Evolutionary conservation across 225 moss, liverwort and hornwort genomes (phyloP), one percentile per base, ranked within the genome.

Genomic region (Marchantia polymorpha): DNA sequence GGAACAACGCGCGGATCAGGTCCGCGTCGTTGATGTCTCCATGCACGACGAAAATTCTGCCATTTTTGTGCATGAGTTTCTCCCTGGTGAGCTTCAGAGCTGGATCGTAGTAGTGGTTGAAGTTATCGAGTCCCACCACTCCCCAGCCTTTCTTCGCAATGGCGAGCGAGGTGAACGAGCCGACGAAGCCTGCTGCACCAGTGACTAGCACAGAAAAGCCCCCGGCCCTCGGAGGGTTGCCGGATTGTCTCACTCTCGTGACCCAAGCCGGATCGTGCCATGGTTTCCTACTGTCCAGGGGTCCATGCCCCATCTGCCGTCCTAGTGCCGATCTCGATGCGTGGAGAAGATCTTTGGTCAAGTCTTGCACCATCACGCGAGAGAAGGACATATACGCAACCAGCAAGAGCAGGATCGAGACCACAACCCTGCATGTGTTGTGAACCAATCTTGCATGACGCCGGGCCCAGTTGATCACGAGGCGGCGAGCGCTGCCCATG

Each of bases 91-190:
- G 72, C 78, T 86, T 83, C 25, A 86, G 73, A 22, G 66, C 0
- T 4, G 72, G 64, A 61, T 83, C 81, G 27, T 59, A 68, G 26
- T 29, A 22, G 58, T 68, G 72, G 69, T 74, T 79, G 61, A 77
- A 74, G 30, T 86, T 86, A 48, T 86, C 86, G 3, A 86, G n/a
- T 49, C 86, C 86, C 6, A 86, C 83, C 6, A 86, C 83, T 31
- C 86, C 86, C 73, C 83, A 83, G 22, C 86, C 86, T 51, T 83
- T 81, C 26, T 69, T 68, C 68, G 39, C 78, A 51, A 83, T 52
- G 46, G 86, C 83, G 25, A 78, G 50, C 52, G 80, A 86, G 0
- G 48, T 8, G 61, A 81, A 83, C 31, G 83, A 67, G 31, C 86
- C 86, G 50, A 86, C 20, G 53, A 86, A 83, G 29, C 83, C 86